A percentile compares a stretch with the other conserved stretches of the same genome.
These are phyloP conservation scores for Aspergillus mulundensis DNA, from an alignment of 495 filamentous ascomycete genomes.

Conservation along the genomic window DNA sequence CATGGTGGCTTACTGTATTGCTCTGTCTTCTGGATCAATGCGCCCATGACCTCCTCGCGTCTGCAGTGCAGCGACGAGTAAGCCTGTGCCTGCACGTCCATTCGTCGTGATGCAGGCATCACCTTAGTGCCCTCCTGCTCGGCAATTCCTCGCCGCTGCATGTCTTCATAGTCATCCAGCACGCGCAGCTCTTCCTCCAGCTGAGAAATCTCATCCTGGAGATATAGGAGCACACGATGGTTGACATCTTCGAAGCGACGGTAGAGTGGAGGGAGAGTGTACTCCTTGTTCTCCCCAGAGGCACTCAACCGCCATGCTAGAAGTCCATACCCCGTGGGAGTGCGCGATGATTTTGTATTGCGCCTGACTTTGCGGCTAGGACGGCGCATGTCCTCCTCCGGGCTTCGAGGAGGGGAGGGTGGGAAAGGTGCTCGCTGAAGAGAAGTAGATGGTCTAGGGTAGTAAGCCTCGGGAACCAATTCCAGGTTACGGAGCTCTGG, in stretches of 20 bases:
- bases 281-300: constrained; percentile 27
- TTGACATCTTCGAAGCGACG: constrained; percentile 81
- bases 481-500: constrained; percentile 19
- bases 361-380: constrained; percentile 22
- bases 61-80: constrained; percentile 69
- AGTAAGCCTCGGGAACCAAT: constrained; percentile 28
- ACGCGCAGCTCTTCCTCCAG: constrained; percentile 70
- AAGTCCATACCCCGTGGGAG: constrained; percentile 61
- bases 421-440: constrained; percentile 28
- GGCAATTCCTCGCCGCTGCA: constrained; percentile 51
- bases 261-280: constrained; percentile 64
- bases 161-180: constrained; percentile 68
- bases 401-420: constrained; percentile 37
- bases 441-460: constrained; percentile 23
- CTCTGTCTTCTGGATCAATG: constrained; percentile 68
- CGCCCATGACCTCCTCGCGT: constrained; percentile 64
- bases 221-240: constrained; percentile 76
- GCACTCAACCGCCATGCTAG: constrained; percentile 59
- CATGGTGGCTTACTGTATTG: constrained; percentile 69
- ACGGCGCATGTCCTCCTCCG: constrained; percentile 32
- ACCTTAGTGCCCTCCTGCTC: constrained; percentile 44
- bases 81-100: constrained; percentile 54
- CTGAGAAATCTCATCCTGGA: constrained; percentile 82
- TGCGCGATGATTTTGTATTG: constrained; percentile 22
- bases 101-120: constrained; percentile 60